These are phyloP conservation scores for Saraca asoca DNA, from an alignment of 331 rosid species.

Conservation along the genomic window DNA sequence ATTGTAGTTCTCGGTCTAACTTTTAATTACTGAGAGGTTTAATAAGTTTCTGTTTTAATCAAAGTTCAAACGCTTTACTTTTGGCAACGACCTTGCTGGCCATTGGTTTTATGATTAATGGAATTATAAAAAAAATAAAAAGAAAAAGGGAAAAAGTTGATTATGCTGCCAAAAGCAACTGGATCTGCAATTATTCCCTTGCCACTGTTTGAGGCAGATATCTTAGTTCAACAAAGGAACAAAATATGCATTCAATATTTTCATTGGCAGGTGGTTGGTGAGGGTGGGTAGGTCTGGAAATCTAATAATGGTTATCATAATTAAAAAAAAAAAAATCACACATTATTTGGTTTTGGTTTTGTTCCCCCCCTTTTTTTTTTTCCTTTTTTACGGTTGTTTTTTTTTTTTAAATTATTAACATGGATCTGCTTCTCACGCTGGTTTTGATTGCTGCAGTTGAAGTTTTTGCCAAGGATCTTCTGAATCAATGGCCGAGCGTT, in stretches of 20 bases:
- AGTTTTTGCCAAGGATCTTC: not conserved
- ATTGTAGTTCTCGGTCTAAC: not conserved
- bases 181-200: conserved; percentile 35
- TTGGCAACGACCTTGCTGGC: conserved; percentile 38
- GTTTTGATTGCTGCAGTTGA: not conserved
- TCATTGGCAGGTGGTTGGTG: conserved; percentile 39
- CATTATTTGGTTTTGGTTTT: conserved; percentile 24
- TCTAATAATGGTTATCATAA: not conserved
- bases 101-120: not conserved
- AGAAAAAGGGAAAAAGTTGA: not conserved
- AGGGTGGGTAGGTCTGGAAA: conserved; percentile 14
- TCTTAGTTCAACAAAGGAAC: conserved; percentile 36
- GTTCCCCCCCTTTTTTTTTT: too few species aligned
- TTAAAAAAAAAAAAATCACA: too few species aligned
- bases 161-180: not conserved
- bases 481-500: conserved; percentile 61
- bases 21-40: not conserved
- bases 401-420: conserved; percentile 41
- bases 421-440: conserved; percentile 36
- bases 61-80: conserved; percentile 30
- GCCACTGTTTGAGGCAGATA: conserved; percentile 39
- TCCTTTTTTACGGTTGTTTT: conserved; percentile 21
- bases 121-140: not conserved
- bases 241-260: not conserved
- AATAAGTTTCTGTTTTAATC: not conserved